phyloP scores from a whole-genome alignment of 2,329 filamentous ascomycete genomes.

The Fusarium foetens region DNA sequence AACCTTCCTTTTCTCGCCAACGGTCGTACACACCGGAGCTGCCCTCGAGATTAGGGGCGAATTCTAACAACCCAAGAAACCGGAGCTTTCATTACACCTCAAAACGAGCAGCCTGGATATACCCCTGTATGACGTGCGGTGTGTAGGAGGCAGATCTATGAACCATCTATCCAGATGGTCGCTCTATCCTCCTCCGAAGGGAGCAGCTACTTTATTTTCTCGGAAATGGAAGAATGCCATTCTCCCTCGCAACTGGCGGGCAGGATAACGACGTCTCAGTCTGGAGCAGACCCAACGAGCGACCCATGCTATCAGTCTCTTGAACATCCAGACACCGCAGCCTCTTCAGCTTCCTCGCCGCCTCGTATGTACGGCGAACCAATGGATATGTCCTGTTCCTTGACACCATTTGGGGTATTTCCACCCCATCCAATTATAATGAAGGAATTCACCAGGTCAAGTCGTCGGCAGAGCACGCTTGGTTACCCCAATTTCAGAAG shows the following conservation, averaged over 20 bases:
- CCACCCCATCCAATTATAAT: not conserved
- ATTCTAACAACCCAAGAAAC: not conserved
- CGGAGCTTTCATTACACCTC: not conserved
- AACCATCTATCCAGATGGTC: no score
- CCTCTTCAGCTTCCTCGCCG: no score
- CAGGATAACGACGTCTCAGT: no score
- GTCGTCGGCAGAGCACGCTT: not conserved
- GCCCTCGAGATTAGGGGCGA: not conserved
- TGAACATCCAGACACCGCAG: no score
- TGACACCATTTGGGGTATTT: not conserved
- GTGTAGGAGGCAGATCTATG: no score
- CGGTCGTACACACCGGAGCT: not conserved
- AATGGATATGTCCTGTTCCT: not conserved
- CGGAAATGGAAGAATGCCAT: no score
- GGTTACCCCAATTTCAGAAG: not conserved
- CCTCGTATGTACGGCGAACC: no score
- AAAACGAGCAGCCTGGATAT: not conserved
- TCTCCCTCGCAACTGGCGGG: no score
- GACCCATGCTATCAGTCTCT: no score
- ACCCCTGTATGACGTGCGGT: conserved; percentile 1
- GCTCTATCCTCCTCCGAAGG: no score
- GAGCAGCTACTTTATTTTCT: no score
- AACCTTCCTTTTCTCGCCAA: not conserved
- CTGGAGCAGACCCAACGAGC: no score
- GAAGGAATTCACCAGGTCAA: not conserved